Evolutionary conservation across 176 grass and related monocot species (phyloP).

Genomic region (Oryza rufipogon): DNA sequence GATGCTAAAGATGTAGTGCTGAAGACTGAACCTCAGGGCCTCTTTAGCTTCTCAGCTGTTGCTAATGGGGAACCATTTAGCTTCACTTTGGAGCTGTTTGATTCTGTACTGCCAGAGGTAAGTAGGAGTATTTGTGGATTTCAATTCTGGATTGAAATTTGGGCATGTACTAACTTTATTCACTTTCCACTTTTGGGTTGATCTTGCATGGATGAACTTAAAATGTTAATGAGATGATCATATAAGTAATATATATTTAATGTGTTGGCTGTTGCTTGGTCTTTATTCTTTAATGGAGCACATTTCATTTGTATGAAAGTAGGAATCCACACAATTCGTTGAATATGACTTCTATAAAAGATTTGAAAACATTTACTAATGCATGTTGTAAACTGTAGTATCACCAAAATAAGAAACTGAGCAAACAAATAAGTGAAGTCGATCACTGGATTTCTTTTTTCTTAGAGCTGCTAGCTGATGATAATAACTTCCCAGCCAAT

Average conservation of each 20-base stretch:
- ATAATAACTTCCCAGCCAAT: conserved; percentile 4
- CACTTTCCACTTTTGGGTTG: conserved; percentile 12
- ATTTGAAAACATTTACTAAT: background rate
- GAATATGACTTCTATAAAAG: conserved; percentile 2
- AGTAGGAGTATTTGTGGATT: conserved; percentile 23
- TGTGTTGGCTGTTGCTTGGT: background rate
- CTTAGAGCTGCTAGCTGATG: background rate
- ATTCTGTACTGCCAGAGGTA: conserved; percentile 71
- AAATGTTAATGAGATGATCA: background rate
- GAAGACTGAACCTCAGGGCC: conserved; percentile 65
- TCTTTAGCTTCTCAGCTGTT: conserved; percentile 71
- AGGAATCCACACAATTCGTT: background rate
- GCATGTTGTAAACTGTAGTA: background rate
- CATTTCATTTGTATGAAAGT: background rate
- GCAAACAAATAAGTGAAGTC: background rate
- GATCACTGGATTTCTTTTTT: background rate
- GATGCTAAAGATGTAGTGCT: conserved; percentile 84
- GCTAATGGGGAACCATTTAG: conserved; percentile 69
- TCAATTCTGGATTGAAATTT: conserved; percentile 1
- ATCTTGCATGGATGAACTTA: conserved; percentile 16
- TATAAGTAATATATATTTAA: background rate
- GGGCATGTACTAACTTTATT: background rate
- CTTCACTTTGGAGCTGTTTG: conserved; percentile 76
- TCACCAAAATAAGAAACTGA: conserved; percentile 3
- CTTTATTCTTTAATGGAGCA: background rate